phyloP scores from a whole-genome alignment of 176 grass and related monocot genomes.

The Sorghum bicolor region Sorghum_bicolor_NCBIv3 NC_012871.2:68475001-68475500 shows the following conservation, averaged over 20 bases:
- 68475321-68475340: background rate
- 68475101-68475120: too few species aligned
- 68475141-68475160: too few species aligned
- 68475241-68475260: background rate
- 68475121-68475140: too few species aligned
- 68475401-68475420: background rate
- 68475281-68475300: too few species aligned
- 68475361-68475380: background rate
- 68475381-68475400: slow-evolving; percentile 2
- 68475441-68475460: background rate
- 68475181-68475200: background rate
- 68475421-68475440: background rate
- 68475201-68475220: background rate
- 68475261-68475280: too few species aligned
- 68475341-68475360: background rate
- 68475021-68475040: too few species aligned
- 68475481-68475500: background rate
- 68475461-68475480: background rate
- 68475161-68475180: too few species aligned
- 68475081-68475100: too few species aligned
- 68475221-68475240: background rate
- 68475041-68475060: too few species aligned
- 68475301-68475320: too few species aligned
- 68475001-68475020: too few species aligned
- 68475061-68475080: too few species aligned